Evolutionary conservation across 129 eudicot species (phyloP).

Genomic region (Escallonia herrerae): DNA sequence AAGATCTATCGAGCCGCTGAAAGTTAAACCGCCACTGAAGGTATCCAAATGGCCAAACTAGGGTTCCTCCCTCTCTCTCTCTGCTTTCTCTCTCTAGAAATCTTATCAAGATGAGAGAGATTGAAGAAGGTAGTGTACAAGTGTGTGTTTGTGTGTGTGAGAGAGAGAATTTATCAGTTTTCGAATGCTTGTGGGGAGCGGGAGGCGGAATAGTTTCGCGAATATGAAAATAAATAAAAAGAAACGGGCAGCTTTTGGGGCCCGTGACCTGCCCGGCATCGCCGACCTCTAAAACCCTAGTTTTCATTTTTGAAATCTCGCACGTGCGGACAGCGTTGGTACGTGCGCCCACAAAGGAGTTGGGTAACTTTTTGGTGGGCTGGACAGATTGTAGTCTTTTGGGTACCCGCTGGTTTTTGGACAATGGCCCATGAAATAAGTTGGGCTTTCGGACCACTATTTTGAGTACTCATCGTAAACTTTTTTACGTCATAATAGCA

Average conservation of each 20-base stretch:
- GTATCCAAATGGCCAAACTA: background rate
- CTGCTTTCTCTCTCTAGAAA: background rate
- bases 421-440: too few relatives aligned
- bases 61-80: background rate
- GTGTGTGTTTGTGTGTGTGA: background rate
- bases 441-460: too few relatives aligned
- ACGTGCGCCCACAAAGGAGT: too few relatives aligned
- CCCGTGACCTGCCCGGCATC: slow-evolving; percentile 16
- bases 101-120: background rate
- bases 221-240: background rate
- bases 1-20: background rate
- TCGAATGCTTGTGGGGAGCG: slow-evolving; percentile 33
- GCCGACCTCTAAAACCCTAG: slow-evolving; percentile 17
- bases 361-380: too few relatives aligned
- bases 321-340: slow-evolving; percentile 3
- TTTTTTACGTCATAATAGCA: too few relatives aligned
- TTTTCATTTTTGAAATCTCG: slow-evolving; percentile 9
- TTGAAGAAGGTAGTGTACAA: slow-evolving; percentile 5
- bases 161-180: background rate
- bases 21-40: background rate
- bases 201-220: slow-evolving; percentile 14
- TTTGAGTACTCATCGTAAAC: too few relatives aligned
- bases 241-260: slow-evolving; percentile 15
- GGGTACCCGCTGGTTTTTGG: too few relatives aligned
- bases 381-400: too few relatives aligned